A percentile compares a stretch with the other conserved stretches of the same genome.
Conservation (phyloP, 2,329 filamentous ascomycete species). For the Hymenotorrendiella dingleyae region DNA sequence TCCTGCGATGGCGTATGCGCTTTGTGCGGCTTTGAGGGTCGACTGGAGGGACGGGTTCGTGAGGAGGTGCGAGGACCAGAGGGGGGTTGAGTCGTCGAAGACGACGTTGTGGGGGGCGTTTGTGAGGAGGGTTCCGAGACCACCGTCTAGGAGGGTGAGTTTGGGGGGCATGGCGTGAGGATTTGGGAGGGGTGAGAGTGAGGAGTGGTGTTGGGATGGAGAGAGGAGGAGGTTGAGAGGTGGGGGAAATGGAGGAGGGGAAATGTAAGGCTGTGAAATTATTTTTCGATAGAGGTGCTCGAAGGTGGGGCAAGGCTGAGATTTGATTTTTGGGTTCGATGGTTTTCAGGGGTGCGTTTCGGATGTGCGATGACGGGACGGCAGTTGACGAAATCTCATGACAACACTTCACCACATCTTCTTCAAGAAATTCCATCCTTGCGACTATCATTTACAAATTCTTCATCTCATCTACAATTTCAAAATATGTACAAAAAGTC, state of each 20-base stretch:
- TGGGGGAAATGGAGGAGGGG: no score
- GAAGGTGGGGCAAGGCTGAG: neutral
- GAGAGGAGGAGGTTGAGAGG: neutral
- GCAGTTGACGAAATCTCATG: neutral
- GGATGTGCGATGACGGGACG: no score
- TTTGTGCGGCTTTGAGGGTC: slow-evolving; percentile 16
- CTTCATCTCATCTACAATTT: neutral
- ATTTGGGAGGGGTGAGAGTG: neutral
- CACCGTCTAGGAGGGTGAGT: slow-evolving; percentile 56
- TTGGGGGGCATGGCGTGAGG: neutral
- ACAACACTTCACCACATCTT: neutral
- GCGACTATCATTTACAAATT: no score
- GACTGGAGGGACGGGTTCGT: slow-evolving; percentile 31
- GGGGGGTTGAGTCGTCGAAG: slow-evolving; percentile 49
- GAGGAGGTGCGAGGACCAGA: slow-evolving; percentile 66
- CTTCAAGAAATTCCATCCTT: neutral
- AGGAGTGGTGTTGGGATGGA: neutral
- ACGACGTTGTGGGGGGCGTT: slow-evolving; percentile 43
- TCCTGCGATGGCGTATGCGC: slow-evolving; percentile 39
- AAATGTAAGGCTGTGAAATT: no score
- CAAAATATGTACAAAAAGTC: neutral
- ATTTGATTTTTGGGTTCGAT: neutral
- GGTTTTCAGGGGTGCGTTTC: neutral
- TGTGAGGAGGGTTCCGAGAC: slow-evolving; percentile 61
- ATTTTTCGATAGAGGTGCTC: no score